Conservation (phyloP, 805 yeast genomes). For the Wickerhamiella occidentalis region DNA sequence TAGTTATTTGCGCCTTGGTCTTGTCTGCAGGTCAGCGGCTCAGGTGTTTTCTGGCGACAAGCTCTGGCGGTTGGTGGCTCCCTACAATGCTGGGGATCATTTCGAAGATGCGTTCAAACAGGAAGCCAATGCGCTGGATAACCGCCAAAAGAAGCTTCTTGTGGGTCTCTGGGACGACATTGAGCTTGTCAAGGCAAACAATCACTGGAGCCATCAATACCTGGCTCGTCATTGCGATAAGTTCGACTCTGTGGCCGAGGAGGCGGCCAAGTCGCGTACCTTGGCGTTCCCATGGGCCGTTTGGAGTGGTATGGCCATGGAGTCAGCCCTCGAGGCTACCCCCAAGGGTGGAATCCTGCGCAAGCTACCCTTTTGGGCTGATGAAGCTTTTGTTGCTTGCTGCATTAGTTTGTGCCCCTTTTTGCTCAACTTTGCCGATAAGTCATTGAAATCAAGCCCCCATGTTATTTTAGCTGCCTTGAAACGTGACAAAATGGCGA, state of each 20-base stretch:
- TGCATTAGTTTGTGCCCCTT: slow-evolving; percentile 7
- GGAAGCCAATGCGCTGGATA: slow-evolving; percentile 6
- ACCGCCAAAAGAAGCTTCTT: not conserved
- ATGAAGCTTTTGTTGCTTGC: slow-evolving; percentile 8
- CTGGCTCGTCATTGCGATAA: slow-evolving; percentile 8
- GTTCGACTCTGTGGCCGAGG: slow-evolving; percentile 7
- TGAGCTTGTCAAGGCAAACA: not conserved
- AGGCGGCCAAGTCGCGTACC: slow-evolving; percentile 1
- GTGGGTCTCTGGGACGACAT: slow-evolving; percentile 10
- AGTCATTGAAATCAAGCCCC: slow-evolving; percentile 1
- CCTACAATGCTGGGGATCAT: not conserved
- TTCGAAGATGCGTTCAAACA: slow-evolving; percentile 3
- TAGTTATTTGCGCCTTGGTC: slow-evolving; percentile 3
- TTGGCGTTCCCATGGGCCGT: slow-evolving; percentile 9
- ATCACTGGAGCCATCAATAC: slow-evolving; percentile 1
- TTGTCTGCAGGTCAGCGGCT: slow-evolving; percentile 5
- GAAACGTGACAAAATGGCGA: slow-evolving; percentile 3
- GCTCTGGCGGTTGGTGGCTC: slow-evolving; percentile 6
- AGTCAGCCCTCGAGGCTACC: slow-evolving; percentile 7
- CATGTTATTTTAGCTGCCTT: slow-evolving; percentile 4
- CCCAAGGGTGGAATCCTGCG: slow-evolving; percentile 11
- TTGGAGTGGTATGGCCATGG: slow-evolving; percentile 10
- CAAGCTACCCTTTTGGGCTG: slow-evolving; percentile 9
- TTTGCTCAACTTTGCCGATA: slow-evolving; percentile 6
- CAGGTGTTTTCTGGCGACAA: slow-evolving; percentile 5